Evolutionary conservation across 2,329 filamentous ascomycete genomes (phyloP), one percentile per base, ranked within the genome.

Genomic region (Teratosphaeria nubilosa): DNA sequence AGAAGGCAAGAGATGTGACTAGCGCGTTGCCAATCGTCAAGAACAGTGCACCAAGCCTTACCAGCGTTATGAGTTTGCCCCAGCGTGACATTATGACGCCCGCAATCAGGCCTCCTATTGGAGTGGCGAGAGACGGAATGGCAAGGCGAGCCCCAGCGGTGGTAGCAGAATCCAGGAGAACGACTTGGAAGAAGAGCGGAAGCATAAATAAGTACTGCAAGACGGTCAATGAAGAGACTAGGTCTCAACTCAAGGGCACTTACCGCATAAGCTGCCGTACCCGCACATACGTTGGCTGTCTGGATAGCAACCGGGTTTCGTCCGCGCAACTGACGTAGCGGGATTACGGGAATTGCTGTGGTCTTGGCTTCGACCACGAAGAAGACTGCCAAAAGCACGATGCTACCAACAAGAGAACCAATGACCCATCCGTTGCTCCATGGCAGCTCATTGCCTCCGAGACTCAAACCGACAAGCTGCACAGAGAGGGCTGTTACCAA

Each of bases 261-360:
- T 67, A 85, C 83, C 16, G 81, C 82, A 68, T 86, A 86, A 1
- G 82, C 82, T 9, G 82, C 77, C 68, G 85, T 77, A 0, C 84
- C 83, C 1, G 80, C 79, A 58, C 80, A 84, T 13, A 86, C 73
- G 60, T 86, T 86, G 53, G 82, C 76, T 24, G 81, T 72, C 61
- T 84, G 82, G 2, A 79, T 81, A 2, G 80, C 74, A 1, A 84
- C 70, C 0, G 81, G 80, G 31, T 82, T 72, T 11, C 75, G 69
- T 0, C 83, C 82, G n/a, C 72, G 75, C 3, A 86, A 70, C 76
- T 86, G 79, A 25, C 72, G 70, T 34, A 75, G 62, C 0, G 76
- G 76, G 50, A 78, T 77, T n/a, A 77, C 65, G 5, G 75, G 75
- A 11, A 76, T 71, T 10, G 75, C 73, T 4, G 67, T 71, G 0